Percentiles rank a stretch among this genome's conserved stretches.
Evolutionary conservation across 768 basidiomycete genomes (phyloP).

Genomic region (Suillus subalutaceus): DNA sequence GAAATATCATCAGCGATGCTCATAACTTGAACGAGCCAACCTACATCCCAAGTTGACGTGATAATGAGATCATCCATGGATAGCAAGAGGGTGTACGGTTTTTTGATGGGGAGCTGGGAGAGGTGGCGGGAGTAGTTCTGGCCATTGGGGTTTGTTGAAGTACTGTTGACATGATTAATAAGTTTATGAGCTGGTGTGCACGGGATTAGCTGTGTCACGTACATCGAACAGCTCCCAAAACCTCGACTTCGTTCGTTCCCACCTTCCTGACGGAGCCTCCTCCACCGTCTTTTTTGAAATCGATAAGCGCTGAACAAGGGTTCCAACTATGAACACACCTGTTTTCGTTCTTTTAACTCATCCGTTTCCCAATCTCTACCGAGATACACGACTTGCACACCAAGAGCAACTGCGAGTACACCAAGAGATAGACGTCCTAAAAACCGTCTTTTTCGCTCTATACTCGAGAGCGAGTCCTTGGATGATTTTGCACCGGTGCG

Average conservation of each 20-base stretch:
- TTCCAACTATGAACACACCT: conserved; percentile 46
- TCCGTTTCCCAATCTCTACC: conserved; percentile 80
- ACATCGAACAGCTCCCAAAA: conserved; percentile 73
- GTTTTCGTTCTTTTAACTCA: conserved; percentile 64
- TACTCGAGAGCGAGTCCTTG: conserved; percentile 75
- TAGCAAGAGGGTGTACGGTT: conserved; percentile 90
- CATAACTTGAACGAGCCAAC: conserved; percentile 36
- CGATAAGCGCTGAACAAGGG: not conserved
- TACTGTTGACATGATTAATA: conserved; percentile 47
- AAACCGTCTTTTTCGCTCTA: conserved; percentile 68
- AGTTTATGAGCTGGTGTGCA: not conserved
- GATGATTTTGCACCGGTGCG: conserved; percentile 80
- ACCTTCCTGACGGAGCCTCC: conserved; percentile 62
- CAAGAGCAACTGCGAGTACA: conserved; percentile 56
- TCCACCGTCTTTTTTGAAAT: conserved; percentile 49
- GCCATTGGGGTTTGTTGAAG: conserved; percentile 93
- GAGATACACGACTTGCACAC: conserved; percentile 61
- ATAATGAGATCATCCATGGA: conserved; percentile 92
- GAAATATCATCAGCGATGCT: not conserved
- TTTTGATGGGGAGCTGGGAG: conserved; percentile 79
- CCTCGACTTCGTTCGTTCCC: conserved; percentile 64
- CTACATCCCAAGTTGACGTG: conserved; percentile 93
- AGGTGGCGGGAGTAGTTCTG: conserved; percentile 88
- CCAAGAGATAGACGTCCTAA: conserved; percentile 58
- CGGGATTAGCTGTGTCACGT: conserved; percentile 27